Evolutionary conservation across 768 basidiomycete genomes (phyloP).

Genomic region (Multifurca ochricompacta): DNA sequence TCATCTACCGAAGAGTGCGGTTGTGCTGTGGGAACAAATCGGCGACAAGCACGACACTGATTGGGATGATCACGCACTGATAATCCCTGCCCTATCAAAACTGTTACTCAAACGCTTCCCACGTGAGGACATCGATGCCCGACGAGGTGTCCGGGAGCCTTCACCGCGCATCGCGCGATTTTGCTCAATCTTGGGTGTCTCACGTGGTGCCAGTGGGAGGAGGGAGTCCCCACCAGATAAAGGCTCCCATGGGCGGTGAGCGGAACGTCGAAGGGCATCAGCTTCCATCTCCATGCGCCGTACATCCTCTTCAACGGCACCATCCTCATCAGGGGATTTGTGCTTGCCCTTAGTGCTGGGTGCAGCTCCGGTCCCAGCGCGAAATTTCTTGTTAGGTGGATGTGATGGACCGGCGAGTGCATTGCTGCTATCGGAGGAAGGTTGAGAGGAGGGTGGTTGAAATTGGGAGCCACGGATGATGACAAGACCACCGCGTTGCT

Average conservation of each 20-base stretch:
- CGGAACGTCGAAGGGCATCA: slow-evolving; percentile 45
- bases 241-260: slow-evolving; percentile 32
- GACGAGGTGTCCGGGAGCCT: slow-evolving; percentile 36
- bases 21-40: slow-evolving; percentile 43
- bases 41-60: slow-evolving; percentile 10
- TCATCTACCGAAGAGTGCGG: slow-evolving; percentile 68
- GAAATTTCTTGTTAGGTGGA: slow-evolving; percentile 54
- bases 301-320: slow-evolving; percentile 58
- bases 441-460: slow-evolving; percentile 28
- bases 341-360: slow-evolving; percentile 31
- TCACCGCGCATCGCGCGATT: slow-evolving; percentile 56
- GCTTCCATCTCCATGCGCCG: slow-evolving; percentile 67
- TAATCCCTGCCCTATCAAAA: slow-evolving; percentile 60
- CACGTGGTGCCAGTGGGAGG: slow-evolving; percentile 43
- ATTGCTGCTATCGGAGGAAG: slow-evolving; percentile 27
- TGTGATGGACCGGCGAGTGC: slow-evolving; percentile 31
- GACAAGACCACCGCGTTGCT: slow-evolving; percentile 53
- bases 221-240: slow-evolving; percentile 19
- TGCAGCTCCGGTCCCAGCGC: slow-evolving; percentile 29
- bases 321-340: slow-evolving; percentile 32
- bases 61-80: slow-evolving; percentile 43
- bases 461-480: slow-evolving; percentile 50
- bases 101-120: slow-evolving; percentile 69
- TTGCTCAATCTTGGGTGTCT: slow-evolving; percentile 59
- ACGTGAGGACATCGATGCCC: slow-evolving; percentile 55